Conservation (phyloP, 2,329 filamentous ascomycete genomes). For the Fusarium papillatum region DNA sequence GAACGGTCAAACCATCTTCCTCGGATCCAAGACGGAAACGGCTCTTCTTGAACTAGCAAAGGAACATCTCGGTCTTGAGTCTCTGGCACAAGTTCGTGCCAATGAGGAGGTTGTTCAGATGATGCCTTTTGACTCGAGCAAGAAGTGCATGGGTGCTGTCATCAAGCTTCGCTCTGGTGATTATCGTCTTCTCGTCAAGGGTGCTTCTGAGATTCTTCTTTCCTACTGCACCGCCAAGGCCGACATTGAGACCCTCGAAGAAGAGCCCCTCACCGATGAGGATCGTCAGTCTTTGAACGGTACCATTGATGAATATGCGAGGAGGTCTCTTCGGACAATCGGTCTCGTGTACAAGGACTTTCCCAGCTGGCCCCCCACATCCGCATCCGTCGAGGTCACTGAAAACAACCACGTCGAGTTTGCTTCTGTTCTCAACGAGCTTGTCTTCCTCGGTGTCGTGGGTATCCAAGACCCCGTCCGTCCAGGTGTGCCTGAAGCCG, state of each 20-base stretch:
- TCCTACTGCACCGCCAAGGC: background rate
- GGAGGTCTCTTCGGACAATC: background rate
- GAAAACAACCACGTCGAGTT: background rate
- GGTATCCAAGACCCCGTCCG: background rate
- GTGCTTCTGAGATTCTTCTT: background rate
- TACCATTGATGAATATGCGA: background rate
- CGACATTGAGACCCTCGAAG: background rate
- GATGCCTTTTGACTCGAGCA: constrained; percentile 65
- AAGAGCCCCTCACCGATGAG: background rate
- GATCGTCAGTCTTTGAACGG: background rate
- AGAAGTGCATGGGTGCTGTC: constrained; percentile 69
- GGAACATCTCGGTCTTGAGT: background rate
- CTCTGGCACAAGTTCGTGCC: constrained; percentile 40
- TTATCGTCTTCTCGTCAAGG: background rate
- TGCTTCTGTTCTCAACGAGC: background rate
- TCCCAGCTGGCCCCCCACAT: background rate
- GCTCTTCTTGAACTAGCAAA: background rate
- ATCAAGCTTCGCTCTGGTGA: constrained; percentile 51
- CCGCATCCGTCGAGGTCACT: background rate
- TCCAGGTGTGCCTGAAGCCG: background rate
- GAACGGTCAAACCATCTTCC: background rate
- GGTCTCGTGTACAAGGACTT: background rate
- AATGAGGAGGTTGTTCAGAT: constrained; percentile 60
- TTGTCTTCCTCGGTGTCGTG: background rate
- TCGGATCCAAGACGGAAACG: background rate